A percentile compares a stretch with the other conserved stretches of the same genome.
phyloP scores from a whole-genome alignment of 305 asterid species.

The Caryopteris hybrid region DNA sequence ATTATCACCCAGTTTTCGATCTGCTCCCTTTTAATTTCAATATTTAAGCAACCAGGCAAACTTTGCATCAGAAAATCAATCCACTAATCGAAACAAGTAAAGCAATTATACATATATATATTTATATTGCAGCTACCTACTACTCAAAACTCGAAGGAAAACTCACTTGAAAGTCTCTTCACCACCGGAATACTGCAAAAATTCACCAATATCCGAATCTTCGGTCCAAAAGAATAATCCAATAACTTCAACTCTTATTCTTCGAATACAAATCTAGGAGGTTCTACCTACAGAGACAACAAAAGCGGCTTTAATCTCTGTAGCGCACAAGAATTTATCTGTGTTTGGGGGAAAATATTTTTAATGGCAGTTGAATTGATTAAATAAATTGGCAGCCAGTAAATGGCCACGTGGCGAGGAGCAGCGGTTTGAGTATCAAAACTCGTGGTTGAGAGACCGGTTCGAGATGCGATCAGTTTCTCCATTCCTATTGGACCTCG shows the following conservation, averaged over 20 bases:
- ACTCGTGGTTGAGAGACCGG: constrained; percentile 73
- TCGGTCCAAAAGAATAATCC: constrained; percentile 6
- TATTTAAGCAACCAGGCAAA: neutral
- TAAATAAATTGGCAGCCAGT: constrained; percentile 17
- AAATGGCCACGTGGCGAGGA: constrained; percentile 60
- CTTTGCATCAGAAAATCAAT: neutral
- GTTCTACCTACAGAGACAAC: constrained; percentile 18
- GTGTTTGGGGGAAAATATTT: neutral
- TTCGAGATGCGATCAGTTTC: constrained; percentile 64
- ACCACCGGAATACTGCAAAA: neutral
- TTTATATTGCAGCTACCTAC: constrained; percentile 12
- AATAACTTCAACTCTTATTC: constrained; percentile 1
- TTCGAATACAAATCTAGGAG: constrained; percentile 10
- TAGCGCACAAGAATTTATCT: neutral
- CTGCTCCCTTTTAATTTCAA: neutral
- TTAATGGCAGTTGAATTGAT: neutral
- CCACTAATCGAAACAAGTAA: neutral
- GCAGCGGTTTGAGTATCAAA: constrained; percentile 48
- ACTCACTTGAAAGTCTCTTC: constrained; percentile 29
- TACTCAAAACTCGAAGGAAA: constrained; percentile 6
- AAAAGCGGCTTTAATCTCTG: neutral
- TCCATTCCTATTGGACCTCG: constrained; percentile 40
- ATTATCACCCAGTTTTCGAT: neutral
- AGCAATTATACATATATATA: neutral
- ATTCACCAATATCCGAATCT: neutral